Conservation (phyloP, 345 rosid genomes). For the Hypericum androsaemum region DNA sequence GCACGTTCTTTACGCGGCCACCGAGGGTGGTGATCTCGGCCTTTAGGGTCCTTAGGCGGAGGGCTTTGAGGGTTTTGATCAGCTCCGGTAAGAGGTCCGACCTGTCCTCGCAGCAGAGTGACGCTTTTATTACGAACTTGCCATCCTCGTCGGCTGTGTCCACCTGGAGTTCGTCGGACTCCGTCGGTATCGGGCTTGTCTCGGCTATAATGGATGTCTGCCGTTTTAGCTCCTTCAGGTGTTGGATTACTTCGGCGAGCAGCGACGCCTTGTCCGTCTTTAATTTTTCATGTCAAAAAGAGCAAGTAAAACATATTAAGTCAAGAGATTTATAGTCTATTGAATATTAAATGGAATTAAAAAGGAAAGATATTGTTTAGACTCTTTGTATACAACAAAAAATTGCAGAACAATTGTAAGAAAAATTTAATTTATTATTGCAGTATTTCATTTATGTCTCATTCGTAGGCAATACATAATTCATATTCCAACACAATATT, state of each 20-base stretch:
- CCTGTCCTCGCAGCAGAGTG: slow-evolving; percentile 90
- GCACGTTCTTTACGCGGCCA: slow-evolving; percentile 83
- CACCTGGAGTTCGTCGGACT: slow-evolving; percentile 72
- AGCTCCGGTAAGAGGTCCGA: slow-evolving; percentile 82
- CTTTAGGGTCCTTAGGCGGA: slow-evolving; percentile 67
- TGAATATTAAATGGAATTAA: too few species aligned
- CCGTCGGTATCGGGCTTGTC: slow-evolving; percentile 74
- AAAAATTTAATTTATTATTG: too few species aligned
- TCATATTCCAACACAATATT: too few species aligned
- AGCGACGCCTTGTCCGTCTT: slow-evolving; percentile 97
- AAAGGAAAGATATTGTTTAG: too few species aligned
- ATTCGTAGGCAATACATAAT: too few species aligned
- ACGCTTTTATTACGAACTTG: slow-evolving; percentile 73
- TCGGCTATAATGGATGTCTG: slow-evolving; percentile 75
- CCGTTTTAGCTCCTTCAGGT: slow-evolving; percentile 81
- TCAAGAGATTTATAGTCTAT: too few species aligned
- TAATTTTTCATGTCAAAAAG: slow-evolving; percentile 3
- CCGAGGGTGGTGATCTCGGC: slow-evolving; percentile 94
- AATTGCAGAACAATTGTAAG: too few species aligned
- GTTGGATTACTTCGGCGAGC: slow-evolving; percentile 96
- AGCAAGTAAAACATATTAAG: not conserved
- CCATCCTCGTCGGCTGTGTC: slow-evolving; percentile 80
- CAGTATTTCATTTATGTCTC: too few species aligned
- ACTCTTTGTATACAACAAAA: too few species aligned
- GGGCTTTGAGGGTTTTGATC: slow-evolving; percentile 68